phyloP scores from a whole-genome alignment of 2,329 filamentous ascomycete genomes.

The Knufia petricola region DNA sequence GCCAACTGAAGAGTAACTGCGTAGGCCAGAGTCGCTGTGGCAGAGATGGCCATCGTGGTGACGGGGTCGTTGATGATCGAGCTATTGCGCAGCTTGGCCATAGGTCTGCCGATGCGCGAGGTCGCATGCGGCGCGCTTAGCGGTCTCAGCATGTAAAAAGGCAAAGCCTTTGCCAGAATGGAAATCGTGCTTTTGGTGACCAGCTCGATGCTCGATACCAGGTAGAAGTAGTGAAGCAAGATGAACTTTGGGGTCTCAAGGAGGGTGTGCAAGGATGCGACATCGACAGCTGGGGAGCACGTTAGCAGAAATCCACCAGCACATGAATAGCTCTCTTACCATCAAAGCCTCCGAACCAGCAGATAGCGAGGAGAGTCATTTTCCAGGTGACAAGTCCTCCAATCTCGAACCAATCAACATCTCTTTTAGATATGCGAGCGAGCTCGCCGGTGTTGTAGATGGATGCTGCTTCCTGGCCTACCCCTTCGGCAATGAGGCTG shows the following conservation, averaged over 20 bases:
- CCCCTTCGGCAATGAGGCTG: conserved; percentile 52
- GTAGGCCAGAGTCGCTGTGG: conserved; percentile 65
- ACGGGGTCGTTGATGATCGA: conserved; percentile 55
- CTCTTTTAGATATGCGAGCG: conserved; percentile 53
- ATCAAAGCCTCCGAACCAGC: conserved; percentile 67
- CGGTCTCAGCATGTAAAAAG: conserved; percentile 65
- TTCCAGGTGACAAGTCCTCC: conserved; percentile 47
- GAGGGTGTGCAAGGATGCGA: conserved; percentile 56
- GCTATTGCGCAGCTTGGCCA: conserved; percentile 45
- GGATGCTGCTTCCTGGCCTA: conserved; percentile 54
- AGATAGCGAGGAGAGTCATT: conserved; percentile 56
- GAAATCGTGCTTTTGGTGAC: conserved; percentile 57
- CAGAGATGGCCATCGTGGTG: conserved; percentile 54
- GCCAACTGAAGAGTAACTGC: conserved; percentile 60
- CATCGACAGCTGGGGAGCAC: conserved; percentile 47
- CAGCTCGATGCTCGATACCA: conserved; percentile 52
- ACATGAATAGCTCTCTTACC: conserved; percentile 26
- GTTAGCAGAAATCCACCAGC: conserved; percentile 1
- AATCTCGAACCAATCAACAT: conserved; percentile 55
- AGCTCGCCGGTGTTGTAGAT: conserved; percentile 57
- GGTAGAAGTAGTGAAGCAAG: conserved; percentile 70
- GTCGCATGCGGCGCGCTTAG: conserved; percentile 34
- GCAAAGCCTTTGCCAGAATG: conserved; percentile 57
- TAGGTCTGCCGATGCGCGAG: conserved; percentile 5
- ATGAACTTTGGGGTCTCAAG: conserved; percentile 67